Base-by-base conservation (phyloP, 495 filamentous ascomycete species). In the Penicillium nucicola region DNA sequence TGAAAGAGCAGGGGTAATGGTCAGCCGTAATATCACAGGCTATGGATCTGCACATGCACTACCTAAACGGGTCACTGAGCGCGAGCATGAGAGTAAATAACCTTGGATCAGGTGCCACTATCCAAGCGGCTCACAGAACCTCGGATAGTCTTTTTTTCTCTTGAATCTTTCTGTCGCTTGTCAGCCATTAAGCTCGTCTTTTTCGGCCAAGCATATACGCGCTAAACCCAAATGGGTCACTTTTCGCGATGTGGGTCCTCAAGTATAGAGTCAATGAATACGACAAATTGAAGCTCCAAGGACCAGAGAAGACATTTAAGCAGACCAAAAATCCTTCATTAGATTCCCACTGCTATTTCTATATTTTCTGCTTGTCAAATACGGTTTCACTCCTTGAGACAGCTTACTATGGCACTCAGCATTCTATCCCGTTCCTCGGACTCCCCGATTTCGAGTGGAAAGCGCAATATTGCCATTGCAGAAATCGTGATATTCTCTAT, bases 151-250 rank as follows among this genome's bases (percentile, higher is more conserved):
- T 30, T 42, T 18, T 30, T 15, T 12, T 31, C 5, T n/a, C 40
- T 42, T 14, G 9, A 18, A 11, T 4, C 15, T 42, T 30, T 6
- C n/a, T 9, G 14, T 42, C 5, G 10, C 6, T 28, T 28, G 25
- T 8, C 7, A 28, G 25, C 25, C 25, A 28, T 28, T 28, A 28
- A 28, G 25, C 25, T 28, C 13, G 19, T 10, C 25, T 36, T 39
- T 49, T 52, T 35, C 46, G 20, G 20, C 40, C 49, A 35, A 33
- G 28, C 38, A 47, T 31, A 36, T 35, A 13, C 39, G 38, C 64
- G 52, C 64, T 66, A 69, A 64, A 52, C 66, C 64, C 12, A 31
- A 64, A 62, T 34, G 53, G 62, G 64, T 66, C 66, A 62, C 25
- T 60, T 55, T 48, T 51, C 64, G 49, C 66, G 66, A 67, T 56